Evolutionary conservation across 2,329 filamentous ascomycete genomes (phyloP), one percentile per base, ranked within the genome.

Genomic region (Magnaporthiopsis incrustans): DNA sequence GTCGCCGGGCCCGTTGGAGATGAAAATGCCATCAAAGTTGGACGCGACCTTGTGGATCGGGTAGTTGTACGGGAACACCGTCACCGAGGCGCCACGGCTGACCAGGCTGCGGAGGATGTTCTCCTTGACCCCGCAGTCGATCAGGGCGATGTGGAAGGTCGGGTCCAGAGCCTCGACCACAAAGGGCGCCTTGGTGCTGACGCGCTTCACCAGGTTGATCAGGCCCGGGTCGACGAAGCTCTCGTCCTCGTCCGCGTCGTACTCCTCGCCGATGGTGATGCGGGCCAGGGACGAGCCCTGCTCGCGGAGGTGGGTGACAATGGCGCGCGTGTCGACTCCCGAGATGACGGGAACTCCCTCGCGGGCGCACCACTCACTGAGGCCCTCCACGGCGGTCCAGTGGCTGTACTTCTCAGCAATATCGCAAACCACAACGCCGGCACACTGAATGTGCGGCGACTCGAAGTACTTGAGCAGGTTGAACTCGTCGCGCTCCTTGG

Each of bases 121-220:
- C 85, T 99, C 95, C 86, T 99, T 99, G 70, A 98, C 95, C 82
- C 95, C 95, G 73, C 95, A 99, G 79, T 99, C 95, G 74, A 99
- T 89, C 70, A 99, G 85, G 65, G 94, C 95, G 70, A 99, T 87
- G 79, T 99, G 95, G 76, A 91, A 89, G 72, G 89, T 87, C 68
- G 94, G 92, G 69, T 89, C 85, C 38, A 88, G 85, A 62, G 93
- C 92, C 76, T 91, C 89, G 69, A 98, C 90, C 72, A 98, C 92
- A 82, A 98, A 99, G 57, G 95, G 95, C 68, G 93, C 91, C 82
- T 99, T 99, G 78, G 95, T 99, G 82, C 91, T 97, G 70, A 99
- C 95, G 72, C 91, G 91, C 78, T 91, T 91, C 71, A 98, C 95
- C 68, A 98, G 82, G 82, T 99, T 97, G 80, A 98, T 97, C 79